Percentiles rank a stretch among this genome's conserved stretches.
Conservation (phyloP, 306 rosid species). For the Crotalaria pallida region DNA sequence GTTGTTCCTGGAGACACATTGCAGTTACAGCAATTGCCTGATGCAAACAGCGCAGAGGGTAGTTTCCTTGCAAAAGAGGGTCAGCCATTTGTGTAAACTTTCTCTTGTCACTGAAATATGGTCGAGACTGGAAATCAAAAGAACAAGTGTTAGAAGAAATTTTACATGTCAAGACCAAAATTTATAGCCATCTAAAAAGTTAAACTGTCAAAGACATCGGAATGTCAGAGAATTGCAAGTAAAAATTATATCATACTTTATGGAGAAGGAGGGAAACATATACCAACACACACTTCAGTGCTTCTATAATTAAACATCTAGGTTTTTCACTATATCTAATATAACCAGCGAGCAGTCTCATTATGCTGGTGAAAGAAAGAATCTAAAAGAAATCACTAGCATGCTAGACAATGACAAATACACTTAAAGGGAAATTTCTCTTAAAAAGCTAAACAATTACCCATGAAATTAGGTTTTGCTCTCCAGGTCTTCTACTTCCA, state of each 20-base stretch:
- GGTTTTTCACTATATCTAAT: not conserved
- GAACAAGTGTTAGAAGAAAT: not conserved
- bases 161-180: not conserved
- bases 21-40: slow-evolving; percentile 95
- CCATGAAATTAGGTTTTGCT: slow-evolving; percentile 87
- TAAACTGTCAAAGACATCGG: not conserved
- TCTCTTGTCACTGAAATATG: slow-evolving; percentile 39
- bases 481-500: slow-evolving; percentile 52
- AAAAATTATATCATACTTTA: not conserved
- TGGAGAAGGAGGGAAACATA: slow-evolving; percentile 3
- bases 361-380: not conserved
- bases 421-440: not conserved
- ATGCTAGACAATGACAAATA: slow-evolving; percentile 16
- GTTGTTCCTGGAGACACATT: slow-evolving; percentile 96
- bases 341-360: not conserved
- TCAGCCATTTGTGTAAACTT: slow-evolving; percentile 50
- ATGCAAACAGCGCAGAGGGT: slow-evolving; percentile 78
- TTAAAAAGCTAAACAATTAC: slow-evolving; percentile 33
- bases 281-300: not conserved
- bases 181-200: slow-evolving; percentile 4
- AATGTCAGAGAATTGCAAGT: not conserved
- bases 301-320: not conserved
- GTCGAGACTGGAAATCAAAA: slow-evolving; percentile 46
- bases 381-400: not conserved
- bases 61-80: slow-evolving; percentile 70